Conservation (phyloP, 331 rosid species). For the Acacia pycnantha region DNA sequence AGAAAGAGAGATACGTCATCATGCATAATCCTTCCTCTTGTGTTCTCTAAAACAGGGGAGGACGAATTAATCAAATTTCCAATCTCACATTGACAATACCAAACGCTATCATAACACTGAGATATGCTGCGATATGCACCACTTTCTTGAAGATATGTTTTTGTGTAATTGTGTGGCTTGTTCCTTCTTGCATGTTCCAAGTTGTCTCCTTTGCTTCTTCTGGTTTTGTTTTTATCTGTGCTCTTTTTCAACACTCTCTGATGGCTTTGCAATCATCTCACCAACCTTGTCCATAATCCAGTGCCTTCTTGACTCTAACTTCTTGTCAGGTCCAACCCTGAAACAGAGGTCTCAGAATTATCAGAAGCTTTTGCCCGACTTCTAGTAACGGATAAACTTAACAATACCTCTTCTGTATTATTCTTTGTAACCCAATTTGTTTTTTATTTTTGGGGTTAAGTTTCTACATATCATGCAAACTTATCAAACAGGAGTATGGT, state of each 20-base stretch:
- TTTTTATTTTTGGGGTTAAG: not conserved
- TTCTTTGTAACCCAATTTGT: slow-evolving; percentile 20
- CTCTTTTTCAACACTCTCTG: slow-evolving; percentile 18
- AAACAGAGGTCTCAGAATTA: slow-evolving; percentile 28
- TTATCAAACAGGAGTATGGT: not conserved
- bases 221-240: slow-evolving; percentile 29
- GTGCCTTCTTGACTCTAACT: slow-evolving; percentile 39
- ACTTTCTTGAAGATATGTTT: slow-evolving; percentile 36
- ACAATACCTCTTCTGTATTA: not conserved
- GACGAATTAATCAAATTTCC: not conserved
- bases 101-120: slow-evolving; percentile 28
- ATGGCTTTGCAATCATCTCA: slow-evolving; percentile 27
- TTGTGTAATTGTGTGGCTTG: slow-evolving; percentile 11
- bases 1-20: not conserved
- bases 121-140: slow-evolving; percentile 51
- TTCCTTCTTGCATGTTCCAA: slow-evolving; percentile 31
- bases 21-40: not conserved
- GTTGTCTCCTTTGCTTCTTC: slow-evolving; percentile 9
- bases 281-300: slow-evolving; percentile 35
- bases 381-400: slow-evolving; percentile 31
- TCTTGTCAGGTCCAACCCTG: slow-evolving; percentile 30
- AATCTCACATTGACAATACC: not conserved
- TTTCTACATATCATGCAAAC: not conserved
- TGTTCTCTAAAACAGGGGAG: not conserved
- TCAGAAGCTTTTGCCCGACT: slow-evolving; percentile 13